These are phyloP conservation scores for Tetraselmis chui DNA, from an alignment of 139 green algal genomes.

Conservation along the genomic window DNA sequence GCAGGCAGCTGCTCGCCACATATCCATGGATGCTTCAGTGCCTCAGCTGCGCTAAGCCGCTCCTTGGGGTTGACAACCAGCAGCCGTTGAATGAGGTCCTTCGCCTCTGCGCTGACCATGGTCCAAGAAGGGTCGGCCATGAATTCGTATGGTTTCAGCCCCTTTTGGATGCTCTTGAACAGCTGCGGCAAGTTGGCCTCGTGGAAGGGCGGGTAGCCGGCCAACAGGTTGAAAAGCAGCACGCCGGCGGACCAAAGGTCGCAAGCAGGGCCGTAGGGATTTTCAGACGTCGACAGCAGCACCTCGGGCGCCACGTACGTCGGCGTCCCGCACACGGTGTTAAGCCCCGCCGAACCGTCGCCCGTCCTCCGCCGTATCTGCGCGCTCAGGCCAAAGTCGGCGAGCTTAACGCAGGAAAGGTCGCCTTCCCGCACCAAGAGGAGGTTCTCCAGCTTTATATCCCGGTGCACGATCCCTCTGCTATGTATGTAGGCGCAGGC, in stretches of 20 bases:
- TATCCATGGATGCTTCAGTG: neutral
- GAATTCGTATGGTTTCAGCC: neutral
- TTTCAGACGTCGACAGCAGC: neutral
- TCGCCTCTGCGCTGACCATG: neutral
- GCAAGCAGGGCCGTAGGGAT: neutral
- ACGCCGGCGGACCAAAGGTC: neutral
- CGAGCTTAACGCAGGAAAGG: neutral
- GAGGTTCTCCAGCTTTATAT: neutral
- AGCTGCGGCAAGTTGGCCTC: neutral
- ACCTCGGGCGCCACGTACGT: neutral
- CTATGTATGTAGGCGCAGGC: neutral
- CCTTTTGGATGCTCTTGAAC: neutral
- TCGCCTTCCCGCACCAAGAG: neutral
- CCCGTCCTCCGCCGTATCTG: neutral
- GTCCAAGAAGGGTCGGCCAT: neutral
- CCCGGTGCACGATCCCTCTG: neutral
- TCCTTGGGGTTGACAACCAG: neutral
- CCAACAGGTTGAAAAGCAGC: neutral
- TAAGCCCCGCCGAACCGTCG: neutral
- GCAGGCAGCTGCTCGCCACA: too few species aligned
- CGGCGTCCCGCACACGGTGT: neutral
- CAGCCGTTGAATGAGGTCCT: neutral
- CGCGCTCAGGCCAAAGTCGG: neutral
- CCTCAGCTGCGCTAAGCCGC: neutral
- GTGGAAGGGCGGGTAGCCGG: neutral